A percentile compares a stretch with the other conserved stretches of the same genome.
These are phyloP conservation scores for Berberis thunbergii DNA, from an alignment of 164 flowering plant genomes.

Conservation along the genomic window DNA sequence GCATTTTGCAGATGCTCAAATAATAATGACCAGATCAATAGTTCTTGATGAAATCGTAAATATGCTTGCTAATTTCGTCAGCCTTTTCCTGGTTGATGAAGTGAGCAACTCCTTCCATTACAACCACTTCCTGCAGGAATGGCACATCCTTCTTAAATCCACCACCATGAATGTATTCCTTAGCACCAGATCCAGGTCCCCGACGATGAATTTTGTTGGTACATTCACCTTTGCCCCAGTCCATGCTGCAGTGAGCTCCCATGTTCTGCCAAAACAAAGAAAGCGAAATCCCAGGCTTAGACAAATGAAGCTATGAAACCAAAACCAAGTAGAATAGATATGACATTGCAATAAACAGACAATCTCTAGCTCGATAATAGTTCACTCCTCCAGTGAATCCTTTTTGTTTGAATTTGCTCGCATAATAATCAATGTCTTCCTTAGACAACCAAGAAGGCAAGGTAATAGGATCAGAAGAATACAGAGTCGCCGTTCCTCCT, in stretches of 20 bases:
- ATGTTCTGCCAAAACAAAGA: conserved; percentile 29
- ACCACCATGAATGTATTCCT: conserved; percentile 43
- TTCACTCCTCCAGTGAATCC: conserved; percentile 34
- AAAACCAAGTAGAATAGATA: too few relatives aligned
- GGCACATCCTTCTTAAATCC: conserved; percentile 11
- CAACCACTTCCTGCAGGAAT: not conserved
- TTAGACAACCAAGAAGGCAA: conserved; percentile 8
- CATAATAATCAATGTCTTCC: conserved; percentile 16
- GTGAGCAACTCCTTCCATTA: conserved; percentile 16
- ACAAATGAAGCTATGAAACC: not conserved
- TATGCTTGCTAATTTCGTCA: conserved; percentile 42
- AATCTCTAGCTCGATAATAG: conserved; percentile 22
- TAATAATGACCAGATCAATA: conserved; percentile 12
- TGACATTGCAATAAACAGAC: conserved; percentile 7
- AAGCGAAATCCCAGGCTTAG: not conserved
- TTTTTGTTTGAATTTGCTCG: conserved; percentile 25
- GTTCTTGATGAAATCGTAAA: conserved; percentile 35
- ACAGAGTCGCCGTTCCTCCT: conserved; percentile 19
- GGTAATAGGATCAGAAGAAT: not conserved
- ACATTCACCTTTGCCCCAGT: conserved; percentile 41
- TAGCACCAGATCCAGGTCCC: conserved; percentile 40
- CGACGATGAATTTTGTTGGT: conserved; percentile 52
- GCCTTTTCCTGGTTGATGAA: conserved; percentile 48
- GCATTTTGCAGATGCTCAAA: too few relatives aligned
- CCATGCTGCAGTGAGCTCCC: conserved; percentile 67